A percentile compares a stretch with the other conserved stretches of the same genome.
Evolutionary conservation across 2,329 filamentous ascomycete genomes (phyloP).

Genomic region (Ceratocystis eucalypticola): DNA sequence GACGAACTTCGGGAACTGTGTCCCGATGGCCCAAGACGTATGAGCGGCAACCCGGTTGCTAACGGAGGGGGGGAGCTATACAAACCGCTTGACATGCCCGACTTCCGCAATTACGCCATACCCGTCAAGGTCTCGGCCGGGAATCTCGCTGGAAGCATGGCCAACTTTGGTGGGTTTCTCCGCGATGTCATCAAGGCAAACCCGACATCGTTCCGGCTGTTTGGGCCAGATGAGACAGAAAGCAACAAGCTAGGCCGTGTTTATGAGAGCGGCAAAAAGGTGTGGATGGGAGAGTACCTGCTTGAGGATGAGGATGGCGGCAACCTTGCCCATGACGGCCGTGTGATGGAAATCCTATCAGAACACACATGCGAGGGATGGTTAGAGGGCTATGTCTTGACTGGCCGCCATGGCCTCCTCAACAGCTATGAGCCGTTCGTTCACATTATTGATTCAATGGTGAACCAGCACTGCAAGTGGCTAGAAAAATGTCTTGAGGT

Average conservation of each 20-base stretch:
- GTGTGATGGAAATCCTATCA: conserved; percentile 75
- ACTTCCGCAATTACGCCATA: conserved; percentile 56
- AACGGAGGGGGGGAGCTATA: conserved; percentile 52
- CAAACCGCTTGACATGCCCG: conserved; percentile 53
- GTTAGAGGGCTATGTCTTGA: conserved; percentile 67
- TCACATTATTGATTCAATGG: conserved; percentile 73
- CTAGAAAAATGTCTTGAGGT: conserved; percentile 70
- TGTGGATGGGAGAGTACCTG: conserved; percentile 68
- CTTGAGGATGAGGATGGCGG: conserved; percentile 63
- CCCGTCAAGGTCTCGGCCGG: conserved; percentile 47
- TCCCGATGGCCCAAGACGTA: conserved; percentile 51
- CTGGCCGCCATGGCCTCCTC: conserved; percentile 59
- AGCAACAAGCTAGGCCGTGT: conserved; percentile 64
- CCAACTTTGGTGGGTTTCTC: conserved; percentile 53
- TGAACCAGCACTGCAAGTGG: conserved; percentile 79
- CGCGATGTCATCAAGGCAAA: conserved; percentile 55
- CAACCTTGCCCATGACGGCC: conserved; percentile 52
- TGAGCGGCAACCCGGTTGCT: conserved; percentile 64
- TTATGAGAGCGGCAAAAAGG: conserved; percentile 63
- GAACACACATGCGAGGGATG: conserved; percentile 71
- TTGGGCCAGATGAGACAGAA: conserved; percentile 69
- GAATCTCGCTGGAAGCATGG: conserved; percentile 49
- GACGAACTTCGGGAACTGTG: conserved; percentile 50
- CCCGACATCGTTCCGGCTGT: conserved; percentile 55
- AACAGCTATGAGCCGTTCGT: conserved; percentile 78